Conservation (phyloP, 495 filamentous ascomycete genomes). For the Penicillium antarcticum region DNA sequence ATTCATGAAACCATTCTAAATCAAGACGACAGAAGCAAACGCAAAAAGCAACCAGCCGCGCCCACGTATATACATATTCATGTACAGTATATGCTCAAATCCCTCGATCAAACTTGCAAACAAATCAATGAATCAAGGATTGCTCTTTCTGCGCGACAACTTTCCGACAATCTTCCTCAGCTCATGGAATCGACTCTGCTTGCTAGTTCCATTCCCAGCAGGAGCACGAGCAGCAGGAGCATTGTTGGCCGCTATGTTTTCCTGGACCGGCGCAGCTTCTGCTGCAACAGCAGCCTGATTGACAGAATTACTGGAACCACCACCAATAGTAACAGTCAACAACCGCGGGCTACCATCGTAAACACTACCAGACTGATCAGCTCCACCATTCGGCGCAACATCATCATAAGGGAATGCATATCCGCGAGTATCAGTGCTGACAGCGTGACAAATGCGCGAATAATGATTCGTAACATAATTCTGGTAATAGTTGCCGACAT, state of each 20-base stretch:
- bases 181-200: not conserved
- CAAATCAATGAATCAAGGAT: not conserved
- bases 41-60: too few species aligned
- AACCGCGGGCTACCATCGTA: conserved; percentile 51
- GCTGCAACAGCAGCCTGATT: not conserved
- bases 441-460: conserved; percentile 60
- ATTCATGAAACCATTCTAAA: too few species aligned
- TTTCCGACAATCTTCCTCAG: conserved; percentile 12
- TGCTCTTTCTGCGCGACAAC: conserved; percentile 6
- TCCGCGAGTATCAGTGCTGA: conserved; percentile 58
- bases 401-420: conserved; percentile 83
- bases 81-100: not conserved
- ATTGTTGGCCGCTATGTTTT: not conserved
- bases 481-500: conserved; percentile 49
- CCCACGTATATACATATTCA: not conserved
- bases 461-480: conserved; percentile 68
- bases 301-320: conserved; percentile 21
- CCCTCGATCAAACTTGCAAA: not conserved
- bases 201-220: conserved; percentile 3
- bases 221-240: not conserved
- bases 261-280: not conserved
- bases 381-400: conserved; percentile 54
- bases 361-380: conserved; percentile 64
- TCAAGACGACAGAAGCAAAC: too few species aligned
- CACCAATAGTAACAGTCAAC: conserved; percentile 63